Evolutionary conservation across 495 filamentous ascomycete species (phyloP).

Genomic region (Aspergillus asperescens): DNA sequence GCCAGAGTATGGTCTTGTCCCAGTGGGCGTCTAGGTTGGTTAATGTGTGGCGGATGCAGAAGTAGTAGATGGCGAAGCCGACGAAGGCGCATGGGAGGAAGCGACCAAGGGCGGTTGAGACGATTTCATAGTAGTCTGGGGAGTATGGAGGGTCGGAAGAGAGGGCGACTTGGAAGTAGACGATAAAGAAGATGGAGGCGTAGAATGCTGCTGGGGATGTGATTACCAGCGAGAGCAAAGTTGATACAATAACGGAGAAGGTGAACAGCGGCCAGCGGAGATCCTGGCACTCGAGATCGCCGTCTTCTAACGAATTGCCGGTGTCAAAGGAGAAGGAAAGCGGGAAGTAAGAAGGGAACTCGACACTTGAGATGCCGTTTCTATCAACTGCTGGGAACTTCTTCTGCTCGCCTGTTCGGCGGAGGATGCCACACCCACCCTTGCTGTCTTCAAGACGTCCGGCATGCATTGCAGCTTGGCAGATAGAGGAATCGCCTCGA

Average conservation of each 20-base stretch:
- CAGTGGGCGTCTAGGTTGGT: slow-evolving; percentile 55
- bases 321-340: slow-evolving; percentile 57
- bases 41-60: slow-evolving; percentile 48
- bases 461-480: slow-evolving; percentile 67
- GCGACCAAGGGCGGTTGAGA: slow-evolving; percentile 60
- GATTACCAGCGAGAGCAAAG: slow-evolving; percentile 60
- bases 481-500: slow-evolving; percentile 74
- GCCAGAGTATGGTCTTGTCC: slow-evolving; percentile 71
- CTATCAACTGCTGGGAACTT: slow-evolving; percentile 46
- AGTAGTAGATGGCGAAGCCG: slow-evolving; percentile 64
- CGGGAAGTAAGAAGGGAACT: slow-evolving; percentile 66
- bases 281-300: slow-evolving; percentile 49
- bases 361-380: slow-evolving; percentile 60
- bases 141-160: slow-evolving; percentile 62
- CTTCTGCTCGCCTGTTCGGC: slow-evolving; percentile 53
- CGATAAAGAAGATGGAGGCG: slow-evolving; percentile 56
- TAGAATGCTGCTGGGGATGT: slow-evolving; percentile 61
- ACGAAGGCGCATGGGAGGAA: slow-evolving; percentile 70
- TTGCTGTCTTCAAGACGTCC: slow-evolving; percentile 57
- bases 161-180: slow-evolving; percentile 73
- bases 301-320: slow-evolving; percentile 18
- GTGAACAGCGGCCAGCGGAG: slow-evolving; percentile 62
- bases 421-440: slow-evolving; percentile 70
- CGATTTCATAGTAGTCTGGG: slow-evolving; percentile 45
- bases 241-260: slow-evolving; percentile 59